These are phyloP conservation scores for Geranium rotundifolium DNA, from an alignment of 345 rosid species.

Conservation along the genomic window DNA sequence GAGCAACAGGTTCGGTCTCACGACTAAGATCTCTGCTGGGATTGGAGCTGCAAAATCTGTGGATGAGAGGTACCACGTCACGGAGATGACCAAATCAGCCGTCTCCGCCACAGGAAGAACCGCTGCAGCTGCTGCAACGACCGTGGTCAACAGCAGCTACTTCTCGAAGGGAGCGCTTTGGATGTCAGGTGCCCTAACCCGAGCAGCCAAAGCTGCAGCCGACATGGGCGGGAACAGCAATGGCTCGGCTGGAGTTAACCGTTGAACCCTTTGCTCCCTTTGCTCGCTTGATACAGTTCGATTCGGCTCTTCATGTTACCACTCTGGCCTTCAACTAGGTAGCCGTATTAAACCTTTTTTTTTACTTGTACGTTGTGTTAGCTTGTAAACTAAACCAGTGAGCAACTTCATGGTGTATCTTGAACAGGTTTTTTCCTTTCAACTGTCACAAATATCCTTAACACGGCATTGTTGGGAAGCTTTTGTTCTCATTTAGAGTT, in stretches of 20 bases:
- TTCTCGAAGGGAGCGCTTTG: constrained; percentile 72
- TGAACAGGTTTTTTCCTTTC: too few relatives aligned
- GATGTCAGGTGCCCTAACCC: constrained; percentile 57
- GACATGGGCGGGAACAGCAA: constrained; percentile 40
- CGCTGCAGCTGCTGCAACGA: constrained; percentile 50
- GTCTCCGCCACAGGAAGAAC: constrained; percentile 55
- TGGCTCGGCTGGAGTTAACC: constrained; percentile 5
- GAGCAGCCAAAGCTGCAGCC: constrained; percentile 60
- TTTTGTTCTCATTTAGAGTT: too few relatives aligned
- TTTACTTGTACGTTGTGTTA: too few relatives aligned
- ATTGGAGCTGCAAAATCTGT: constrained; percentile 53
- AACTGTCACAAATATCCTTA: too few relatives aligned
- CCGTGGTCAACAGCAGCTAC: constrained; percentile 63
- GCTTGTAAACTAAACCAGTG: too few relatives aligned
- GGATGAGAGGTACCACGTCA: constrained; percentile 55
- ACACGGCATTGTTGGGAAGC: too few relatives aligned
- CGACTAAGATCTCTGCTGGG: constrained; percentile 56
- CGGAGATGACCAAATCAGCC: constrained; percentile 57
- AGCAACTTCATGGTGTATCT: too few relatives aligned
- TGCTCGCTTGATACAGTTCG: not conserved
- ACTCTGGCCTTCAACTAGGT: not conserved
- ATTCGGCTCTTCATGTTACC: not conserved
- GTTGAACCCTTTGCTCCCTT: not conserved
- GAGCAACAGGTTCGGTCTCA: constrained; percentile 50
- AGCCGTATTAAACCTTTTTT: too few relatives aligned